Evolutionary conservation across 495 filamentous ascomycete species (phyloP), one percentile per base, ranked within the genome.

Genomic region (Penicillium coffeae): DNA sequence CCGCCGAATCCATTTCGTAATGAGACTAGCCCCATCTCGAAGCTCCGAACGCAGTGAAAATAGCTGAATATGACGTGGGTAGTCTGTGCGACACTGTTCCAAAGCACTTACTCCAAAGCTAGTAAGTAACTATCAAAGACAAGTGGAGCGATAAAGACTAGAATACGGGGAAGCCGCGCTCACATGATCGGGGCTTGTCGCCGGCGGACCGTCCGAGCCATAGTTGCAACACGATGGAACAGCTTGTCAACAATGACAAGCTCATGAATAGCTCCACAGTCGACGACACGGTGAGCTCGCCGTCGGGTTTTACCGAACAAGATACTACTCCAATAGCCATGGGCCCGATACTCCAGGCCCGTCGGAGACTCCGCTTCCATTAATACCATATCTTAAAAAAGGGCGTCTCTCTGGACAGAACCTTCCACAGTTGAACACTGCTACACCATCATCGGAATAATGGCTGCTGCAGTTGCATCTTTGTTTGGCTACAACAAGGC

Each of bases 391-490:
- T 10, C 10, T 30, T 30, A 30, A 30, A 30, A 10, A 30, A 4
- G 25, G 25, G 10, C 5, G 25, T 4, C 5, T 5, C 25, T 30
- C 25, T 5, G 25, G 4, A 10, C 10, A 5, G 25, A 30, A 30
- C 25, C 4, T 30, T 30, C 10, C 25, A 10, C 10, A 30, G 5
- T 30, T 30, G 25, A 30, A 30, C 4, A 10, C 25, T 10, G 25
- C 10, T 10, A 4, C 10, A 30, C 25, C 25, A 30, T 30, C 25
- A 30, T 10, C 25, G 10, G 4, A 30, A 51, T 21, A 38, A 60
- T 60, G 57, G 47, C 57, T 34, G 42, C 57, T 6, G 41, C 53
- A 27, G 38, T 60, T 15, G 47, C 53, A 15, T 60, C 57, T 35
- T 30, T 60, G 3, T 56, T 60, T 37, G 57, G 57, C 20, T 54